These are phyloP conservation scores for Tarenaya hassleriana DNA, from an alignment of 345 rosid species.

Conservation along the genomic window DNA sequence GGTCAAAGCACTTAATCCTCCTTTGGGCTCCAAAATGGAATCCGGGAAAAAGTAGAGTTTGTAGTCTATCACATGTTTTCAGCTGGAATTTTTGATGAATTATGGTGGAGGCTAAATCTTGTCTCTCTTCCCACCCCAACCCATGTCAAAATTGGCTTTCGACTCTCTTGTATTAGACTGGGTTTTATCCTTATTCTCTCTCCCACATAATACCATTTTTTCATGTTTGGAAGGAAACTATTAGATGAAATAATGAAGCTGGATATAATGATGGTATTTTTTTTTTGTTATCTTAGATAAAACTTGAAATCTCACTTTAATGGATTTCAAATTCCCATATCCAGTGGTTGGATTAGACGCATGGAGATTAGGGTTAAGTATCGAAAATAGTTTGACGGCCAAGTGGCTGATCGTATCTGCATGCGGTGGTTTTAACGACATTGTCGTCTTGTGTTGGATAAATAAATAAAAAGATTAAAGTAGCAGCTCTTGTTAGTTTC, in stretches of 20 bases:
- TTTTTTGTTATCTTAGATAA: background rate
- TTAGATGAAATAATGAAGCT: slow-evolving; percentile 7
- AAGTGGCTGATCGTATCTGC: slow-evolving; percentile 20
- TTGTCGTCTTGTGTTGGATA: slow-evolving; percentile 17
- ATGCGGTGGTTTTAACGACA: slow-evolving; percentile 14
- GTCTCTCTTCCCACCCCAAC: background rate
- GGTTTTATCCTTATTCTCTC: no score
- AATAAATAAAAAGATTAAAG: no score
- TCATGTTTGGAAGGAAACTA: background rate
- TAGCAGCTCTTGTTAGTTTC: no score
- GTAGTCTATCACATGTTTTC: no score
- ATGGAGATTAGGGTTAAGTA: slow-evolving; percentile 4
- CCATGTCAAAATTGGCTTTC: background rate
- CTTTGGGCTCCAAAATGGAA: no score
- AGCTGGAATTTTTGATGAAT: no score
- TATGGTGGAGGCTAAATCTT: no score
- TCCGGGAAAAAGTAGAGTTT: background rate
- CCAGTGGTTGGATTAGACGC: background rate
- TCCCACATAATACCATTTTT: no score
- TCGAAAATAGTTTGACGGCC: slow-evolving; percentile 22
- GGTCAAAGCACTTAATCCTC: no score
- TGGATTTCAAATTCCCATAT: slow-evolving; percentile 46
- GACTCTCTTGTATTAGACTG: no score
- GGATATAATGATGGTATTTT: background rate
- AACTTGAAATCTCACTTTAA: slow-evolving; percentile 18